These are phyloP conservation scores for Phytopythium boreale DNA, from an alignment of 352 stramenopile species.

Conservation along the genomic window DNA sequence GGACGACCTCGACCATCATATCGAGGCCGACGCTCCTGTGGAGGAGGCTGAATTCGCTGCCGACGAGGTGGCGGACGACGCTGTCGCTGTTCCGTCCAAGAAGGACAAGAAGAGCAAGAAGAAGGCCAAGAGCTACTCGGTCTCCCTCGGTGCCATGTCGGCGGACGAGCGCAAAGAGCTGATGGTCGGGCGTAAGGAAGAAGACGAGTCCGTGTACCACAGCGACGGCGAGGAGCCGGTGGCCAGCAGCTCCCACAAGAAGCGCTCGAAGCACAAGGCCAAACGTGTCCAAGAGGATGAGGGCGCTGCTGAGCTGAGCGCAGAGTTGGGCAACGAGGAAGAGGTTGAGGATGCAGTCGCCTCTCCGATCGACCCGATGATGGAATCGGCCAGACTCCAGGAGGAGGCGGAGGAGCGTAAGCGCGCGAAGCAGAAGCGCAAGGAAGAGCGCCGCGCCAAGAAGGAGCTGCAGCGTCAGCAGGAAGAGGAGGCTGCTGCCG, in stretches of 20 bases:
- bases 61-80: neutral
- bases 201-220: constrained; percentile 8
- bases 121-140: constrained; percentile 8
- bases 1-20: neutral
- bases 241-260: constrained; percentile 19
- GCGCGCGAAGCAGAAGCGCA: constrained; percentile 31
- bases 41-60: neutral
- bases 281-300: constrained; percentile 16
- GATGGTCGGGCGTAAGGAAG: neutral
- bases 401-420: constrained; percentile 27
- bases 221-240: constrained; percentile 19
- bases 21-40: neutral
- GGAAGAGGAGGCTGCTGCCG: constrained; percentile 33
- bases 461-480: constrained; percentile 31
- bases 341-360: constrained; percentile 2
- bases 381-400: neutral
- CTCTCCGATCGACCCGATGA: neutral
- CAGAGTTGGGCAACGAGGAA: constrained; percentile 5
- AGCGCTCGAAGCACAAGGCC: constrained; percentile 26
- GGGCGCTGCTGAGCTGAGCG: neutral
- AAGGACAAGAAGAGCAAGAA: constrained; percentile 7
- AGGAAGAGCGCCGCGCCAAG: constrained; percentile 36
- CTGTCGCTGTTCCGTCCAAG: neutral
- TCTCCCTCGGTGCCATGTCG: constrained; percentile 2
- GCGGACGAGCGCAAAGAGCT: constrained; percentile 5